Evolutionary conservation across 305 asterid species (phyloP).

Genomic region (Solanum hybrid): DNA sequence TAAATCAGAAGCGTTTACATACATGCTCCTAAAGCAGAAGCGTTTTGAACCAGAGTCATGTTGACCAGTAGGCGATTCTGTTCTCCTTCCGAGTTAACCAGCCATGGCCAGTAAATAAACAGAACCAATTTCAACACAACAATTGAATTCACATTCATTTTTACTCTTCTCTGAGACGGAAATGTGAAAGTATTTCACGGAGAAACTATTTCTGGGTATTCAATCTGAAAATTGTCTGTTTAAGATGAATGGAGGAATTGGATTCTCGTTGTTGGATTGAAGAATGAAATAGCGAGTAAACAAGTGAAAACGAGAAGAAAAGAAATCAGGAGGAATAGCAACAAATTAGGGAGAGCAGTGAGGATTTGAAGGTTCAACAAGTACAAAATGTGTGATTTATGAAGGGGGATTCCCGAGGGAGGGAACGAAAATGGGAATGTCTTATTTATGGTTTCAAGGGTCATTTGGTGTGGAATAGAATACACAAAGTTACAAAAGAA

Average conservation of each 20-base stretch:
- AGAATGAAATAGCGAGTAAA: not conserved
- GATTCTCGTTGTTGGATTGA: not conserved
- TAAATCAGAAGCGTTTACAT: conserved; percentile 6
- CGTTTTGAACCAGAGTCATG: conserved; percentile 77
- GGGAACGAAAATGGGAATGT: not conserved
- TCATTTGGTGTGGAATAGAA: not conserved
- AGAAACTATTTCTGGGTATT: not conserved
- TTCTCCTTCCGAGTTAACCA: conserved; percentile 16
- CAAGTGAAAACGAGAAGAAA: not conserved
- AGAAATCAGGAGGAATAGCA: not conserved
- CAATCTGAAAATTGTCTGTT: not conserved
- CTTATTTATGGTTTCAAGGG: not conserved
- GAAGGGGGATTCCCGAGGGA: not conserved
- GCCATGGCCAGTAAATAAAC: conserved; percentile 33
- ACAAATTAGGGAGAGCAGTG: not conserved
- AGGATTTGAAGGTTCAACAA: not conserved
- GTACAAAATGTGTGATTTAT: too few relatives aligned
- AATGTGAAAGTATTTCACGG: not conserved
- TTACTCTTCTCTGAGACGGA: not conserved
- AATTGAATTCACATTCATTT: conserved; percentile 20
- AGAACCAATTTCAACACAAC: conserved; percentile 11
- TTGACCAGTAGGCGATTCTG: conserved; percentile 36
- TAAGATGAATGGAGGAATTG: not conserved
- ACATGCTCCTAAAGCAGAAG: conserved; percentile 68
- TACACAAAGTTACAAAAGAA: not conserved